Base-by-base conservation (phyloP, 148 eudicot genomes). In the Oxyria digyna region DNA sequence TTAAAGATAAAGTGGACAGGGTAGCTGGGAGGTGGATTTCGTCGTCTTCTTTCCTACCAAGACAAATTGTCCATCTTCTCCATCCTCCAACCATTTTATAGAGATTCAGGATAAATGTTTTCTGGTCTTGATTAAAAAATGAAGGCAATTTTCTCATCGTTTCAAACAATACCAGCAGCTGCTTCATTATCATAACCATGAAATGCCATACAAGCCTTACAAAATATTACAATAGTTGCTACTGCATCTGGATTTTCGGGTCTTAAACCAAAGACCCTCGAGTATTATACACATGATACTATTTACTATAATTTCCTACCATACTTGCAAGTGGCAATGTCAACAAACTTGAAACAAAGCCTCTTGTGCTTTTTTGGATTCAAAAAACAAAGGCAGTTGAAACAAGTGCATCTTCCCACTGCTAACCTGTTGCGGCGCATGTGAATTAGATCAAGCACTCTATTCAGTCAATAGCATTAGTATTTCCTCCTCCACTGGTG, bases 391-490 rank as follows among this genome's bases (percentile, higher is more conserved):
- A 35, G 43, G 15, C 42, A 37, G 43, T 6, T 1, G 42, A 64
- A 6, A 64, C 66, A 62, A 29, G 37, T 24, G 64, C 33, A 57
- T n/a, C 31, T 9, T 38, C 24, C 17, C 37, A 15, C 15, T 33
- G 9, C 2, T 21, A 18, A 8, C 49, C 23, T 38, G 15, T 41
- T 42, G 49, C 48, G 17, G 49, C 24, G 17, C 18, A 21, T 62
- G 33, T 62, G 33, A 6, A 12, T 5, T 27, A 18, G 32, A 38
- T 57, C 38, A 15, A 68, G 10, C 68, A 37, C 2, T 57, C 78
- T 87, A 89, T 29, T 89, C 89, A 0, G 91, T 89, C 40, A 87
- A 40, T 15, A 89, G 79, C 85, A 85, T 83, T 17, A 74, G 79
- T 40, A 85, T 69, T 12, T 85, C 86, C 10, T 69, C 67, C 72